Evolutionary conservation across 352 stramenopile genomes (phyloP), one percentile per base, ranked within the genome.

Genomic region (Globisporangium splendens): DNA sequence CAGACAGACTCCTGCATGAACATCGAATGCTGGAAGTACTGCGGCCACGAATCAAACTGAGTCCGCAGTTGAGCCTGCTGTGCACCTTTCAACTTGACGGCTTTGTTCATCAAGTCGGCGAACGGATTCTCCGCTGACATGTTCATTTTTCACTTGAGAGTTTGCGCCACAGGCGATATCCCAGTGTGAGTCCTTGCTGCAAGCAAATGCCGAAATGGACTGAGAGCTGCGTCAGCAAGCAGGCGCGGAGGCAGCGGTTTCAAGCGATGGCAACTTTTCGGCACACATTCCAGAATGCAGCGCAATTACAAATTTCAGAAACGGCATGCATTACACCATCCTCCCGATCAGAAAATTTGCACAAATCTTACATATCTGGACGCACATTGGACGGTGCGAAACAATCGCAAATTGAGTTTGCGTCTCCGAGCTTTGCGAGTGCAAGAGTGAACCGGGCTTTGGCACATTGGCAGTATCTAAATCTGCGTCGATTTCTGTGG

Each of bases 11-110:
- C 78, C 50, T 91, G 77, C 81, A 95, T 92, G 56, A 95, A 95
- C 62, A 95, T 77, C 17, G 85, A 93, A 57, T 93, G 83, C 71
- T 95, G 85, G 39, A 95, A 91, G 61, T 91, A 92, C 60, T 88
- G 77, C 35, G 85, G 81, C 85, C 83, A 95, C 31, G 79, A 72
- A 54, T 93, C 85, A 50, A 81, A 93, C 18, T 72, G 52, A 5
- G 77, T 85, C 3, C 83, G 85, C 18, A 95, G 62, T 50, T 91
- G 78, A 7, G 83, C 80, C 75, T 95, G 85, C 44, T 95, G 85
- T 13, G 82, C 76, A 6, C 79, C 78, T 59, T 95, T 95, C 17
- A 95, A 68, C 77, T 92, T 93, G 14, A 92, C 85, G 11, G 83
- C 85, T 53, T 95, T 91, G 65, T 63, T 85, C 83, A 95, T 95